Conservation (phyloP, 148 eudicot species). For the Chenopodium formosanum region DNA sequence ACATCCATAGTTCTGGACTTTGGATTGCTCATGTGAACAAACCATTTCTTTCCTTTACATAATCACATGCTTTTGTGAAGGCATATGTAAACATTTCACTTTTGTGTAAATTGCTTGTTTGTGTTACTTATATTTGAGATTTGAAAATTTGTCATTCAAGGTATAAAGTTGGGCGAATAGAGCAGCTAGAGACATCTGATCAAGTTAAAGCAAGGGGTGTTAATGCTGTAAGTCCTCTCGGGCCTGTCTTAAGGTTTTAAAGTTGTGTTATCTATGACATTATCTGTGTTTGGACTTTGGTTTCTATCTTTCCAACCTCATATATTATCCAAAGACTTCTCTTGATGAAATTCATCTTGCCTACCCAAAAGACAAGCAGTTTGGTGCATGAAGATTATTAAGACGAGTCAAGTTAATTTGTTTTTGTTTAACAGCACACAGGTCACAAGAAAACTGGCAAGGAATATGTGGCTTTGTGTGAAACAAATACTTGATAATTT, state of each 20-base stretch:
- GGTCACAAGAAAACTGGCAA: background rate
- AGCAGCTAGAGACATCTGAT: constrained; percentile 88
- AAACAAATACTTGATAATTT: background rate
- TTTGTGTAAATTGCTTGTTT: constrained; percentile 1
- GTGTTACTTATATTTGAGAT: background rate
- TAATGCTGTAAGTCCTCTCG: constrained; percentile 62
- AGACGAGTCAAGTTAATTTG: background rate
- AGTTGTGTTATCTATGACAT: background rate
- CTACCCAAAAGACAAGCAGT: background rate
- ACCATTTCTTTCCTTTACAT: background rate
- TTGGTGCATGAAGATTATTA: background rate
- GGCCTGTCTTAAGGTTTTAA: background rate
- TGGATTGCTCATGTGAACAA: background rate
- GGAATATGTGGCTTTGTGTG: background rate
- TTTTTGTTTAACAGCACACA: background rate
- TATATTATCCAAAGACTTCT: background rate
- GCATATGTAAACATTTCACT: background rate
- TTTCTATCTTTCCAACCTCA: background rate
- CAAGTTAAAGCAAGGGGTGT: constrained; percentile 92
- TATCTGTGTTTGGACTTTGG: background rate
- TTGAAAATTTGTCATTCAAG: constrained; percentile 37
- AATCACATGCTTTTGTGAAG: background rate
- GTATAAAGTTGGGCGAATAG: constrained; percentile 95
- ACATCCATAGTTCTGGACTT: background rate
- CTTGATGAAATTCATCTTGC: background rate